A percentile compares a stretch with the other conserved stretches of the same genome.
phyloP scores from a whole-genome alignment of 352 stramenopile genomes.

The Phytopythium oedochilum region DNA sequence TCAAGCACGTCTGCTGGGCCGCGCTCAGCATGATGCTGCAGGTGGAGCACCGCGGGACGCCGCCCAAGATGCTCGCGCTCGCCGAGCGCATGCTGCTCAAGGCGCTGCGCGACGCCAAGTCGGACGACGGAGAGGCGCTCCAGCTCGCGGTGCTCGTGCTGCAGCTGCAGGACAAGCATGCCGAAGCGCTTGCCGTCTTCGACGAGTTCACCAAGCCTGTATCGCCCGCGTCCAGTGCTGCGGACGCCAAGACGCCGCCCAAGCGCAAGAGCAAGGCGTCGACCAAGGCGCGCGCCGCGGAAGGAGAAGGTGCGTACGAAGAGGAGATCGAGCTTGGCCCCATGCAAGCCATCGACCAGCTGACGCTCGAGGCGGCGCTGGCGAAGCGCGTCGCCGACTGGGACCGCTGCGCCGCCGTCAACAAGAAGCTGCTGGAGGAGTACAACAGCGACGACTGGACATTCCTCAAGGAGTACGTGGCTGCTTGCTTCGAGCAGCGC shows the following conservation, averaged over 20 bases:
- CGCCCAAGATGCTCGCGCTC: constrained; percentile 68
- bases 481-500: constrained; percentile 35
- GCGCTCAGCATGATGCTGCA: constrained; percentile 82
- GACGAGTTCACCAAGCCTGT: constrained; percentile 56
- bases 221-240: constrained; percentile 10
- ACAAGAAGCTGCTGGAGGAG: constrained; percentile 52
- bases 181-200: constrained; percentile 62
- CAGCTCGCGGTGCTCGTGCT: constrained; percentile 71
- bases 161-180: constrained; percentile 62
- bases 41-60: constrained; percentile 58
- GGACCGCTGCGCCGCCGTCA: constrained; percentile 46
- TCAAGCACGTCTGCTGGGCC: constrained; percentile 82
- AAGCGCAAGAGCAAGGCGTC: constrained; percentile 9
- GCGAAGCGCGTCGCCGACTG: constrained; percentile 45
- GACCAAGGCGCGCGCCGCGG: constrained; percentile 45
- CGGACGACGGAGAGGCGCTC: constrained; percentile 62
- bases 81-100: constrained; percentile 83
- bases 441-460: constrained; percentile 83
- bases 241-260: constrained; percentile 10
- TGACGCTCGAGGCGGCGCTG: constrained; percentile 65
- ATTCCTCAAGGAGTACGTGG: constrained; percentile 67
- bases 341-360: constrained; percentile 76
- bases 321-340: constrained; percentile 81
- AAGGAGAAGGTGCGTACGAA: constrained; percentile 71
- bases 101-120: constrained; percentile 49